Base-by-base conservation (phyloP, 2,329 filamentous ascomycete genomes). In the Zymoseptoria tritici region DNA sequence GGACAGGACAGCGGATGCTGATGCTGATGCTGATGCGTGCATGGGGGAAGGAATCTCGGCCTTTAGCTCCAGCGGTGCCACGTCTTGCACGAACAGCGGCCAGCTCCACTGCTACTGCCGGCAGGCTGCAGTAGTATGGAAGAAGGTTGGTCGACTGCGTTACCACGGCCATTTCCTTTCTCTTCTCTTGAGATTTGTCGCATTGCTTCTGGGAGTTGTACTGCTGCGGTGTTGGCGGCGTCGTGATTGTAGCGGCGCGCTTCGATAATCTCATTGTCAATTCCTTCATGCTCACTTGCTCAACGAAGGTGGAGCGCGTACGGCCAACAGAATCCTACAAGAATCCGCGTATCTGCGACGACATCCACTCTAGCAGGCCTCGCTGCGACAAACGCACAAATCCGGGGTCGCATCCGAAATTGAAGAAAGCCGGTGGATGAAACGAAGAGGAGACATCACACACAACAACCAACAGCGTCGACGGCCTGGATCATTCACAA, bases 71-170 rank as follows among this genome's bases (percentile, higher is more conserved):
- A 54, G 24, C 49, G 58, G 58, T 62, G 61, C 61, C 61, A 62
- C 58, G 58, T 58, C 52, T 8, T 61, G 56, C 57, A 56, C 56
- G 52, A 56, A 21, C 26, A 29, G 16, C 50, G 46, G 29, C 56
- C 59, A 54, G 56, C 57, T 42, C 54, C 31, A 36, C 56, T 61
- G 59, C 60, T 57, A 57, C 60, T 58, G 57, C 55, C 57, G 53
- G 54, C 60, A 51, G 42, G 46, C 26, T 42, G 58, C 49, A 46
- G 36, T 46, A 46, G 36, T 46, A 46, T 46, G 36, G 51, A 52
- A 52, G 49, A 26, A 19, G 19, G 46, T 36, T 24, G 42, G 46
- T 24, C 56, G 53, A 49, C 50, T 49, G 52, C 49, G 52, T 56
- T 52, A 49, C 46, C 26, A 36, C 13, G 26, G 8, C 56, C 29